A percentile compares a stretch with the other conserved stretches of the same genome.
Evolutionary conservation across 495 filamentous ascomycete species (phyloP).

Genomic region (Astrothelium macrocarpum): DNA sequence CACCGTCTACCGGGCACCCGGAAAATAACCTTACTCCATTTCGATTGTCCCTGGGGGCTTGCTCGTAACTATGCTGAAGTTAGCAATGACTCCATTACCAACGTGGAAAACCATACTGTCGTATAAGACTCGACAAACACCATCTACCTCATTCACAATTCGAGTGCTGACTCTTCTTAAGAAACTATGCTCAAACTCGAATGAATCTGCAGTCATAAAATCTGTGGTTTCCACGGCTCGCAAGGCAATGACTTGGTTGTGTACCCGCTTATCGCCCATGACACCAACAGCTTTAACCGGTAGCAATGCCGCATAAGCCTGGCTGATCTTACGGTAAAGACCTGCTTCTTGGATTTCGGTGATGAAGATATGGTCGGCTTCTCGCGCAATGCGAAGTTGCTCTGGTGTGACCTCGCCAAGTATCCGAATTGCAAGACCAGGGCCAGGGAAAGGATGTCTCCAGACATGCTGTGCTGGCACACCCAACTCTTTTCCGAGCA

Average conservation of each 20-base stretch:
- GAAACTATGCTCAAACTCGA: conserved; percentile 55
- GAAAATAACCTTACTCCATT: conserved; percentile 46
- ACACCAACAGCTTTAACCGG: conserved; percentile 66
- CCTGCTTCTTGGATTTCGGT: conserved; percentile 74
- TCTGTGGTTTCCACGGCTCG: conserved; percentile 69
- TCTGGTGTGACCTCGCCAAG: conserved; percentile 79
- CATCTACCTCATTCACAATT: conserved; percentile 80
- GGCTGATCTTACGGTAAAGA: conserved; percentile 69
- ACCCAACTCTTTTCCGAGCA: conserved; percentile 65
- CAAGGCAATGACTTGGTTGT: conserved; percentile 49
- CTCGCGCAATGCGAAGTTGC: conserved; percentile 66
- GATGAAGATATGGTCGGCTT: conserved; percentile 86
- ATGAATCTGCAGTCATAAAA: conserved; percentile 76
- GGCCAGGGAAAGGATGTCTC: conserved; percentile 77
- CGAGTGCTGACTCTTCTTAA: conserved; percentile 56
- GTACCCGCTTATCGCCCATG: conserved; percentile 66
- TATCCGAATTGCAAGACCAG: conserved; percentile 83
- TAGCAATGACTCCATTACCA: conserved; percentile 8
- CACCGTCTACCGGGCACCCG: background rate
- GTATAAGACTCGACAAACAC: conserved; percentile 56
- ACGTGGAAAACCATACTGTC: conserved; percentile 29
- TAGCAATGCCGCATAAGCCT: conserved; percentile 76
- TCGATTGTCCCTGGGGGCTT: conserved; percentile 77
- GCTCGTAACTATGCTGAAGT: conserved; percentile 45
- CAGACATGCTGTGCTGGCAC: conserved; percentile 69